A percentile compares a stretch with the other conserved stretches of the same genome.
Evolutionary conservation across 805 yeast genomes (phyloP).

Genomic region (Kluyveromyces wickerhamii): DNA sequence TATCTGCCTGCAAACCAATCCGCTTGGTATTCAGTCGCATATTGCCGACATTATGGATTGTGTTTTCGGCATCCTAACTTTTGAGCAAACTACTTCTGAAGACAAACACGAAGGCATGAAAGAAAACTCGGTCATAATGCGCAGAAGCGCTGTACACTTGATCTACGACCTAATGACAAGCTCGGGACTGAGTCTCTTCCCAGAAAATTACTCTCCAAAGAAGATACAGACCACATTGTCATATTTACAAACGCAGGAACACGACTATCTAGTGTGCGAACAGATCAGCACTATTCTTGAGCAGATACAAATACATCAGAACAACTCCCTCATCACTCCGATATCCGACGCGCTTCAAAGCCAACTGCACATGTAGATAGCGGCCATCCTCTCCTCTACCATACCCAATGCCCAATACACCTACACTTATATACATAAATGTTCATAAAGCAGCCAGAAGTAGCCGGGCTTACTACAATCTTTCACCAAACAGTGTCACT

Average conservation of each 20-base stretch:
- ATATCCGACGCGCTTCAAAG: too few species aligned
- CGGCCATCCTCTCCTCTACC: too few species aligned
- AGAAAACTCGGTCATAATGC: conserved; percentile 37
- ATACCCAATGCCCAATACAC: too few species aligned
- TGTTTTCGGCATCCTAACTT: conserved; percentile 62
- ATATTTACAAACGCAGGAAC: conserved; percentile 41
- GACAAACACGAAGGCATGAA: conserved; percentile 32
- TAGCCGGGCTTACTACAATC: too few species aligned
- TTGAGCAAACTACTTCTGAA: conserved; percentile 36
- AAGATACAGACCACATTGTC: conserved; percentile 37
- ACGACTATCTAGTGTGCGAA: conserved; percentile 52
- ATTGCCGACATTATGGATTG: conserved; percentile 63
- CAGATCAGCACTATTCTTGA: conserved; percentile 35
- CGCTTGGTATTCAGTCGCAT: conserved; percentile 40
- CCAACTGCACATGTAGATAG: too few species aligned
- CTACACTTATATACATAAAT: too few species aligned
- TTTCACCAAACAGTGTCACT: too few species aligned
- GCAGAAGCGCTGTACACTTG: conserved; percentile 69
- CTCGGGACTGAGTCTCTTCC: conserved; percentile 42
- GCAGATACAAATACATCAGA: neutral
- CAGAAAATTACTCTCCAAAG: conserved; percentile 36
- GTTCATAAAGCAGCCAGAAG: too few species aligned
- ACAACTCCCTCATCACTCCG: neutral
- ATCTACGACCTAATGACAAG: conserved; percentile 50
- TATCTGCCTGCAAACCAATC: conserved; percentile 49